Base-by-base conservation (phyloP, 306 rosid genomes). In the Biancaea sappan region DNA sequence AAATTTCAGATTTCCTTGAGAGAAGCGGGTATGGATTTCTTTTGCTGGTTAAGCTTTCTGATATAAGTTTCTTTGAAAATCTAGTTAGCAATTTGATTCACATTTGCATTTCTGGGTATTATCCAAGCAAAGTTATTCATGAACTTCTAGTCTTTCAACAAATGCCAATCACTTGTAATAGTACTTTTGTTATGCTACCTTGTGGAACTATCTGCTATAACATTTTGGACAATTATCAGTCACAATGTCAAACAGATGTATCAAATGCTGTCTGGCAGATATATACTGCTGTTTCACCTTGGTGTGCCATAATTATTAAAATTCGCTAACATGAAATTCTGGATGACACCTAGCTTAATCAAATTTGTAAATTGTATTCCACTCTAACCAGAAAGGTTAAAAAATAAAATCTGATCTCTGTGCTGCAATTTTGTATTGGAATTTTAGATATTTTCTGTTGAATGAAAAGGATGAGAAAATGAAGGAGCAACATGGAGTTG, bases 401-500 rank as follows among this genome's bases (percentile, higher is more conserved):
- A 12, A 12, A 18, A 37, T 50, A 15, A 13, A 69, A 73, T n/a
- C 1, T 32, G 70, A 79, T 77, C 12, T 46, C 51, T 69, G 61
- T 44, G 46, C 16, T 71, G 76, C 71, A 71, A 43, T 43, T 80
- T 74, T 81, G 59, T 52, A 56, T 52, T 37, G 81, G 54, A 82
- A 78, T 74, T 66, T 47, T 80, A 91, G 98, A 85, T 94, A 88
- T 84, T 84, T 92, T 82, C 80, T 94, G 80, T 66, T 94, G 81
- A 92, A 86, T 81, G 95, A 92, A 59, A 90, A 92, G 79, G 96
- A 88, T 73, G 96, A 92, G 86, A 94, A 90, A 87, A 86, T 92
- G 96, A 94, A 94, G 87, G 96, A 94, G 82, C 99, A 94, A 71
- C 89, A 77, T 48, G 99, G 99, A 79, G 90, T 94, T 82, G 90